Evolutionary conservation across 805 yeast genomes (phyloP).

Genomic region (Priceomyces haplophilus): DNA sequence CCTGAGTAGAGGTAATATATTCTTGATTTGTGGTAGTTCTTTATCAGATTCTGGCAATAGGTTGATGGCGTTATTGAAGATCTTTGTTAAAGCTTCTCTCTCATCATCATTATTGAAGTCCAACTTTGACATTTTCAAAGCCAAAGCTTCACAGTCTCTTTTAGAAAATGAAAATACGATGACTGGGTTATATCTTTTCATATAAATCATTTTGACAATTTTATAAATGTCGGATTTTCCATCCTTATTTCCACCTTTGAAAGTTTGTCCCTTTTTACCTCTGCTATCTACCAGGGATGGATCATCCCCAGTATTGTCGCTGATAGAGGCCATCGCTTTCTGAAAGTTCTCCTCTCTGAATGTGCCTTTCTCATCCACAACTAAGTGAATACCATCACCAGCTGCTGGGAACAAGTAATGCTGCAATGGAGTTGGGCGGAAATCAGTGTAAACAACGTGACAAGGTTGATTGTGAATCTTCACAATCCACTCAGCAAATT

Average conservation of each 20-base stretch:
- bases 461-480: slow-evolving; percentile 95
- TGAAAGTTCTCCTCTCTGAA: slow-evolving; percentile 98
- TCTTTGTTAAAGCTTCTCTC: slow-evolving; percentile 84
- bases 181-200: slow-evolving; percentile 94
- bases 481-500: slow-evolving; percentile 98
- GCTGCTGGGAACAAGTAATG: slow-evolving; percentile 98
- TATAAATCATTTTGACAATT: slow-evolving; percentile 97
- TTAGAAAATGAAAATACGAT: slow-evolving; percentile 98
- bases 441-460: slow-evolving; percentile 97
- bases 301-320: slow-evolving; percentile 81
- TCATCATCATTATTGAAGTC: slow-evolving; percentile 95
- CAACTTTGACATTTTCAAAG: slow-evolving; percentile 90
- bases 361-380: slow-evolving; percentile 94
- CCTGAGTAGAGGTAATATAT: slow-evolving; percentile 79
- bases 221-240: slow-evolving; percentile 86
- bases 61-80: slow-evolving; percentile 85
- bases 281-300: slow-evolving; percentile 59
- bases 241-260: slow-evolving; percentile 81
- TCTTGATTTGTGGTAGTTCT: slow-evolving; percentile 91
- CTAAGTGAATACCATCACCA: slow-evolving; percentile 96
- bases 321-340: slow-evolving; percentile 93
- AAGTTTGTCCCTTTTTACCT: slow-evolving; percentile 76
- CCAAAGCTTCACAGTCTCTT: slow-evolving; percentile 93
- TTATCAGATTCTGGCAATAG: slow-evolving; percentile 87
- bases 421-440: slow-evolving; percentile 97